These are phyloP conservation scores for Kazachstania kunashirensis DNA, from an alignment of 805 yeast species.

Conservation along the genomic window DNA sequence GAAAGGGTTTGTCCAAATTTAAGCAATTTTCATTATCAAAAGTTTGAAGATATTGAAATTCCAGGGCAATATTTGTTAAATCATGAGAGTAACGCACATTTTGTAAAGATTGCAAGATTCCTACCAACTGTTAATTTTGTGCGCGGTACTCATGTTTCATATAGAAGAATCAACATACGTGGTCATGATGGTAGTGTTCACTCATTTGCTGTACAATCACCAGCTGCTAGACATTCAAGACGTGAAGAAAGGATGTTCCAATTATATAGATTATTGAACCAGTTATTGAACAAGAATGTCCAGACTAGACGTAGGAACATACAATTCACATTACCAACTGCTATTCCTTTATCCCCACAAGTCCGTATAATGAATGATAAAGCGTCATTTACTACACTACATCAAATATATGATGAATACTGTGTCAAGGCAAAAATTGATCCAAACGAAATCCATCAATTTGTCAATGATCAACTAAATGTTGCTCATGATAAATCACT, in stretches of 20 bases:
- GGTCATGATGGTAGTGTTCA: constrained; percentile 91
- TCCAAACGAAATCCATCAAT: constrained; percentile 84
- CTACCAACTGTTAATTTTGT: constrained; percentile 80
- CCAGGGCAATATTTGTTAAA: constrained; percentile 93
- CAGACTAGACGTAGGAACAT: constrained; percentile 82
- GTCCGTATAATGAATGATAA: constrained; percentile 84
- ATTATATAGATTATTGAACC: constrained; percentile 79
- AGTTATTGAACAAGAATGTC: constrained; percentile 66
- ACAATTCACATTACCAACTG: constrained; percentile 78
- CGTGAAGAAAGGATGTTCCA: constrained; percentile 94
- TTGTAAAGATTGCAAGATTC: constrained; percentile 86
- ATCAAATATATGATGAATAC: constrained; percentile 76
- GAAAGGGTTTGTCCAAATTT: constrained; percentile 91
- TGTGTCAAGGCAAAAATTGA: constrained; percentile 65
- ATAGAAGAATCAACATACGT: constrained; percentile 76
- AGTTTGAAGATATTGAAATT: constrained; percentile 92
- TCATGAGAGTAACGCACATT: constrained; percentile 82
- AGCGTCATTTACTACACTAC: constrained; percentile 61
- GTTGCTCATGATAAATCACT: constrained; percentile 90
- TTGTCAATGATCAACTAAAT: constrained; percentile 72
- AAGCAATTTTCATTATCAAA: constrained; percentile 95
- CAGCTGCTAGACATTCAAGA: constrained; percentile 95
- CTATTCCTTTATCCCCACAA: constrained; percentile 90
- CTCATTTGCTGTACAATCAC: constrained; percentile 92
- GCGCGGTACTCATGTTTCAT: constrained; percentile 84